Base-by-base conservation (phyloP, 2,329 filamentous ascomycete species). In the Westerdykella ornata region DNA sequence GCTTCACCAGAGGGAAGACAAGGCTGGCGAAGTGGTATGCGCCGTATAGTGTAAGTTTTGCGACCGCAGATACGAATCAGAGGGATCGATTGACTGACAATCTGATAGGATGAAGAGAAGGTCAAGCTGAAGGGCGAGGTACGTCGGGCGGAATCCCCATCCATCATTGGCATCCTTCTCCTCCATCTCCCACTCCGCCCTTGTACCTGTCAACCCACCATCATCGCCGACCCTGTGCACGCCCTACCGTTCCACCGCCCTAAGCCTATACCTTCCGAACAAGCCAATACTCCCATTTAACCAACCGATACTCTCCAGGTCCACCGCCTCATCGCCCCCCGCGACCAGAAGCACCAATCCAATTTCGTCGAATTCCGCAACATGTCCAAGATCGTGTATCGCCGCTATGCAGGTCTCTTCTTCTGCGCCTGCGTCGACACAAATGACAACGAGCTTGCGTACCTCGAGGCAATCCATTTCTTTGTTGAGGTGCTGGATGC, bases 351-450 rank as follows among this genome's bases (percentile, higher is more conserved):
- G 67, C 95, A 98, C 75, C 92, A 98, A 68, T 95, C 88, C 71
- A 98, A 98, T 73, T 98, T 98, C 62, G 92, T 98, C 76, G 92
- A 98, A 57, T 82, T 82, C 72, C 85, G 87, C 53, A 86, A 88
- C 70, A 88, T 68, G 54, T 69, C 90, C 65, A 97, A 96, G 73
- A 85, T 98, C 57, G 88, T 98, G 40, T 98, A 98, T 73, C 84
- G 94, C 34, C 85, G 92, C 48, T 98, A 98, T 70, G 92, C 92
- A 0, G 92, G 92, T 0, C 81, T 98, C 44, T 98, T 98, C 79
- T 98, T 98, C 75, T 98, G 92, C 74, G 94, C 89, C 40, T 97
- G 92, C 69, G 92, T 98, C 64, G 92, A 98, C 70, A 94, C 90
- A 38, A 97, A 96, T 68, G 92, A 98, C 69, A 98, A 97, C 70